phyloP scores from a whole-genome alignment of 2,329 filamentous ascomycete species.

The Sporothrix phasma region DNA sequence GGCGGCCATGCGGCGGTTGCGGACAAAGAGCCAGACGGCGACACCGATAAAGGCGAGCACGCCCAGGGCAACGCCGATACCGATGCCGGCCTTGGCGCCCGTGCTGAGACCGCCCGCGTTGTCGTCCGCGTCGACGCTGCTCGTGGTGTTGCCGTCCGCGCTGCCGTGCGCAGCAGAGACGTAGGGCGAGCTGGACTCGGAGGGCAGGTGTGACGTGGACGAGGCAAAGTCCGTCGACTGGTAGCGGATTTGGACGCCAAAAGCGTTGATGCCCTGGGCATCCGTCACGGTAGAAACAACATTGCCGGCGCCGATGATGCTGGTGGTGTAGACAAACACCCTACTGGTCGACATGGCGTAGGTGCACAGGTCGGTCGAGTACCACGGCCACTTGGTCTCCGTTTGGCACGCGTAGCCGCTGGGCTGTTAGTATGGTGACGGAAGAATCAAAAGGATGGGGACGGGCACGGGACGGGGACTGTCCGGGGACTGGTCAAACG shows the following conservation, averaged over 20 bases:
- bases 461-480: no score
- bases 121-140: background rate
- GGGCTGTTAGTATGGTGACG: background rate
- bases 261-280: conserved; percentile 13
- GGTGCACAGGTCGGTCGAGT: conserved; percentile 9
- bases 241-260: conserved; percentile 13
- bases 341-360: background rate
- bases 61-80: conserved; percentile 28
- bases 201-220: background rate
- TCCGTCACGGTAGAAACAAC: background rate
- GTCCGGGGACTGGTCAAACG: no score
- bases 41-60: conserved; percentile 25
- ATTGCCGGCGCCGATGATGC: background rate
- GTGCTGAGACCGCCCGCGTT: conserved; percentile 22
- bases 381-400: background rate
- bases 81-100: conserved; percentile 29
- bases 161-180: background rate
- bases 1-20: conserved; percentile 8
- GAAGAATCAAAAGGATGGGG: background rate
- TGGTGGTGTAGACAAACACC: conserved; percentile 3
- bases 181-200: background rate
- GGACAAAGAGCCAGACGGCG: conserved; percentile 16
- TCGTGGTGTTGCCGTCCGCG: background rate
- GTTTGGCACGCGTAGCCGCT: conserved; percentile 11
- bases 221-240: conserved; percentile 6